Evolutionary conservation across 768 basidiomycete genomes (phyloP).

Genomic region (Neoboletus brunneissimus): DNA sequence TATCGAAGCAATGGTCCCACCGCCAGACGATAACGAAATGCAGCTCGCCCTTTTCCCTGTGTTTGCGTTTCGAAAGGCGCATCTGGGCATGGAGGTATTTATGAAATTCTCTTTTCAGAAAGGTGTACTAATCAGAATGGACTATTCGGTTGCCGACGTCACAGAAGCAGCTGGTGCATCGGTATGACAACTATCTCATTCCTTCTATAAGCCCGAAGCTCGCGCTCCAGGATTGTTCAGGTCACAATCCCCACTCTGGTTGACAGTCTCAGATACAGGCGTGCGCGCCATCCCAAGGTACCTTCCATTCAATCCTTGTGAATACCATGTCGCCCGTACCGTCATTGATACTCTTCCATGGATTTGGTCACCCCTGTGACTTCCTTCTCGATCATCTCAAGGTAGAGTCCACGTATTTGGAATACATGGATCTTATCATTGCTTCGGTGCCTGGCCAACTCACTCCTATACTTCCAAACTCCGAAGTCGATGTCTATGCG

Average conservation of each 20-base stretch:
- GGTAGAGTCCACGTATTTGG: too few species aligned
- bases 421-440: too few species aligned
- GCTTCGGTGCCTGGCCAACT: too few species aligned
- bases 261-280: too few species aligned
- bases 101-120: conserved; percentile 37
- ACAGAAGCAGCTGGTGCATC: conserved; percentile 63
- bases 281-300: too few species aligned
- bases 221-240: conserved; percentile 5
- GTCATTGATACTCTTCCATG: too few species aligned
- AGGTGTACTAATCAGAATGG: conserved; percentile 69
- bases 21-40: conserved; percentile 75
- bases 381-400: too few species aligned
- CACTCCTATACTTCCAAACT: too few species aligned
- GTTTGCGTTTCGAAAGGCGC: background rate
- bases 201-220: background rate
- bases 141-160: conserved; percentile 71
- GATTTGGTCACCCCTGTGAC: too few species aligned
- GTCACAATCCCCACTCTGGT: conserved; percentile 45
- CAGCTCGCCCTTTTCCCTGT: conserved; percentile 28
- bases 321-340: too few species aligned
- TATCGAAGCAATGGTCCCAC: conserved; percentile 78
- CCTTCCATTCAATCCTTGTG: too few species aligned
- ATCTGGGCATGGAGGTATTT: background rate
- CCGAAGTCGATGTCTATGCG: too few species aligned
- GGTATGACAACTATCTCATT: background rate